phyloP scores from a whole-genome alignment of 768 basidiomycete species.

The Leccinum arenicola region DNA sequence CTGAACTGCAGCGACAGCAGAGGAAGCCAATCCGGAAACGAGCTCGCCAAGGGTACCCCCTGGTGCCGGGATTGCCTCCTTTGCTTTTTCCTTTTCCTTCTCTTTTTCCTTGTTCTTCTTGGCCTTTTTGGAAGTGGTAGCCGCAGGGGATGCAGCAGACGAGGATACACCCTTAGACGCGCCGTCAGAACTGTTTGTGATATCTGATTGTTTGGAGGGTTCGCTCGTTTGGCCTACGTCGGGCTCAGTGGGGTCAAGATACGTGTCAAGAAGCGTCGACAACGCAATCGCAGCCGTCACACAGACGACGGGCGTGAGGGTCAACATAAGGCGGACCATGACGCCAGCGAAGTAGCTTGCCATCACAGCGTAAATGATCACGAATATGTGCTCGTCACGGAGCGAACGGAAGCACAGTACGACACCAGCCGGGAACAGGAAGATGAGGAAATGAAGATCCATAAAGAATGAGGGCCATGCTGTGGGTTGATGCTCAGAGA shows the following conservation, averaged over 20 bases:
- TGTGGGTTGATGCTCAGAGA: slow-evolving; percentile 98
- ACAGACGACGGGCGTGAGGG: slow-evolving; percentile 96
- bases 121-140: slow-evolving; percentile 34
- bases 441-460: slow-evolving; percentile 97
- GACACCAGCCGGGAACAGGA: slow-evolving; percentile 96
- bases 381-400: slow-evolving; percentile 95
- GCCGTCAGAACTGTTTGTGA: background rate
- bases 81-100: slow-evolving; percentile 34
- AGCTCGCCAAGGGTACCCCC: slow-evolving; percentile 39
- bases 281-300: slow-evolving; percentile 89
- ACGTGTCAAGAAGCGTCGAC: slow-evolving; percentile 84
- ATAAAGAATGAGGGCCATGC: slow-evolving; percentile 99
- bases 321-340: slow-evolving; percentile 99
- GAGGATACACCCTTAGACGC: slow-evolving; percentile 12
- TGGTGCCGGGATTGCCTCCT: slow-evolving; percentile 43
- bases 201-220: background rate
- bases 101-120: slow-evolving; percentile 54
- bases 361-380: slow-evolving; percentile 95
- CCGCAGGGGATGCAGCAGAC: slow-evolving; percentile 29
- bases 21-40: slow-evolving; percentile 38
- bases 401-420: slow-evolving; percentile 91
- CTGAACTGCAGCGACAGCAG: slow-evolving; percentile 27
- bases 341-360: slow-evolving; percentile 99
- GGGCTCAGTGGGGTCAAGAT: slow-evolving; percentile 82
- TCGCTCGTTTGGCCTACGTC: slow-evolving; percentile 21